phyloP scores from a whole-genome alignment of 148 eudicot genomes.

The Simmondsia chinensis region DNA sequence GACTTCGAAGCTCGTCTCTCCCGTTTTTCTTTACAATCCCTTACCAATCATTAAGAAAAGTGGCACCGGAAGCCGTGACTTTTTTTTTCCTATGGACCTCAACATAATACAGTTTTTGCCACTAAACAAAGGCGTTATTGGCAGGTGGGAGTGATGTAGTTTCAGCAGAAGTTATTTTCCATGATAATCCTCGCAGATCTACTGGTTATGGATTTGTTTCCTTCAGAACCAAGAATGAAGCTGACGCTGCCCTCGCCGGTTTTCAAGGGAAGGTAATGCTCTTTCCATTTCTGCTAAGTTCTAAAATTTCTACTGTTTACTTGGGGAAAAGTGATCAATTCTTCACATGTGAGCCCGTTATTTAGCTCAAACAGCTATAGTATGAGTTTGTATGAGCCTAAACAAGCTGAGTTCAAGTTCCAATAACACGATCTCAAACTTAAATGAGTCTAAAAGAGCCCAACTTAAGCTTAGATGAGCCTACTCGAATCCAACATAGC shows the following conservation, averaged over 20 bases:
- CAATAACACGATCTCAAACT: no score
- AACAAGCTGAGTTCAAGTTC: no score
- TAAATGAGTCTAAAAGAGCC: no score
- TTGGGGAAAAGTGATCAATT: no score
- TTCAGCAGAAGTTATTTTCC: slow-evolving; percentile 65
- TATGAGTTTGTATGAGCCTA: neutral
- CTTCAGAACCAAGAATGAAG: slow-evolving; percentile 64
- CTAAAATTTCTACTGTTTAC: neutral
- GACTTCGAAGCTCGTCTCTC: no score
- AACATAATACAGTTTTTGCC: no score
- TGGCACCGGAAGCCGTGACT: no score
- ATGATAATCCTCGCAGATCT: slow-evolving; percentile 52
- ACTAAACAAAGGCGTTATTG: no score
- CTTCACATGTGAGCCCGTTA: neutral
- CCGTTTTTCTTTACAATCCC: no score
- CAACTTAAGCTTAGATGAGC: neutral
- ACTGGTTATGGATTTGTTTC: slow-evolving; percentile 93
- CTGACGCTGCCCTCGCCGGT: slow-evolving; percentile 58
- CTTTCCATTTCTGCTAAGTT: neutral
- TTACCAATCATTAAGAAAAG: no score
- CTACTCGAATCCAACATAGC: no score
- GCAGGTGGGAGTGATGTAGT: slow-evolving; percentile 39
- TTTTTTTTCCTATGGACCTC: no score
- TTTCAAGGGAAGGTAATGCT: slow-evolving; percentile 72
- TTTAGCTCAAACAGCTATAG: neutral